phyloP scores from a whole-genome alignment of 2,329 filamentous ascomycete species.

The Nothophaeocryptopus gaeumannii region DNA sequence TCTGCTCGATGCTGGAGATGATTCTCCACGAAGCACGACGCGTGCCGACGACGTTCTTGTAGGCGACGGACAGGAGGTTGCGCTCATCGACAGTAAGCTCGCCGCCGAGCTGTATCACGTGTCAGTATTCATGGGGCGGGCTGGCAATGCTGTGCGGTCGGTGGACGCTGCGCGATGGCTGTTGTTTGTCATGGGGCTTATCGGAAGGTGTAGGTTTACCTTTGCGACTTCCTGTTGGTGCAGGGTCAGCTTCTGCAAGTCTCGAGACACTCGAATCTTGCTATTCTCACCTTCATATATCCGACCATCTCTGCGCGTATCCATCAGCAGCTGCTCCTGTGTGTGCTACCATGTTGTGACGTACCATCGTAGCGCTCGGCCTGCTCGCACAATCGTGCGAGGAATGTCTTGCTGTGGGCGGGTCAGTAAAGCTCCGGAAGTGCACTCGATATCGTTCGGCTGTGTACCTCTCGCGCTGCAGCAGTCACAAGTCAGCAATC shows the following conservation, averaged over 20 bases:
- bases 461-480: constrained; percentile 50
- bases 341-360: constrained; percentile 31
- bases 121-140: constrained; percentile 16
- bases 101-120: constrained; percentile 55
- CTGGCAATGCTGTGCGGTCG: neutral
- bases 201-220: constrained; percentile 52
- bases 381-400: constrained; percentile 99
- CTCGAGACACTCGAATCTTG: neutral
- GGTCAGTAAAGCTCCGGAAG: constrained; percentile 22
- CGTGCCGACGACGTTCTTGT: constrained; percentile 99
- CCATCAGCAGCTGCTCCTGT: constrained; percentile 23
- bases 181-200: constrained; percentile 12
- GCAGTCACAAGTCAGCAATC: constrained; percentile 40
- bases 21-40: constrained; percentile 99
- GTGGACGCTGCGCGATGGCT: constrained; percentile 19
- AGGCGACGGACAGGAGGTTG: constrained; percentile 96
- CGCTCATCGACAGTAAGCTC: constrained; percentile 68
- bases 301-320: constrained; percentile 77
- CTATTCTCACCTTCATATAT: constrained; percentile 82
- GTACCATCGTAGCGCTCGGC: constrained; percentile 98
- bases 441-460: constrained; percentile 18
- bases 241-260: constrained; percentile 33
- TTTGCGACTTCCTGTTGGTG: constrained; percentile 81
- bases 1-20: constrained; percentile 99
- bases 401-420: constrained; percentile 93